Percentiles rank a stretch among this genome's conserved stretches.
Conservation (phyloP, 345 rosid species). For the Litchi chinensis region DNA sequence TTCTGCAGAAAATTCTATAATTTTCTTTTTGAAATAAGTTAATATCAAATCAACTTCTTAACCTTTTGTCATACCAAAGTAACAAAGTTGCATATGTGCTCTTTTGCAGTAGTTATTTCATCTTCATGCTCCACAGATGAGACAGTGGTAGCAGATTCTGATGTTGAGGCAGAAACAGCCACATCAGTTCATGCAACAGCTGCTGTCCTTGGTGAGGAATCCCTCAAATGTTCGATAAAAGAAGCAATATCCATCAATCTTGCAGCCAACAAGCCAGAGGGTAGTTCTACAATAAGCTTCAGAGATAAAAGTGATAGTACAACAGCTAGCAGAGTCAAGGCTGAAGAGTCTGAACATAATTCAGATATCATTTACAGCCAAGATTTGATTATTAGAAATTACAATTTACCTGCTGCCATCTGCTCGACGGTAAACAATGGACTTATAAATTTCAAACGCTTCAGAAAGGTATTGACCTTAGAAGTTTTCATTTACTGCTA, state of each 20-base stretch:
- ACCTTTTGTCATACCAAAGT: constrained; percentile 1
- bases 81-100: neutral
- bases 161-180: constrained; percentile 60
- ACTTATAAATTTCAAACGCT: constrained; percentile 70
- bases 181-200: constrained; percentile 38
- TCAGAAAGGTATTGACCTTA: constrained; percentile 69
- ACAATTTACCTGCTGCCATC: constrained; percentile 26
- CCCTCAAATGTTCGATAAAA: constrained; percentile 23
- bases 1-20: neutral
- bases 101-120: constrained; percentile 68
- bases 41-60: neutral
- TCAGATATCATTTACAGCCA: constrained; percentile 76
- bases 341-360: constrained; percentile 51
- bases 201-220: constrained; percentile 32
- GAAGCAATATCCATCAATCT: constrained; percentile 28
- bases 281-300: constrained; percentile 23
- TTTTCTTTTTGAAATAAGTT: neutral
- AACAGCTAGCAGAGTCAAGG: constrained; percentile 38
- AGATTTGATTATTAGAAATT: constrained; percentile 57
- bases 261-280: constrained; percentile 29
- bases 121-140: constrained; percentile 96
- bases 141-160: constrained; percentile 95
- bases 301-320: constrained; percentile 29
- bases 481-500: neutral
- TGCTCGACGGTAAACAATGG: constrained; percentile 33